Conservation (phyloP, 208 protist genomes). For the Acanthamoeba lugdunensis region DNA sequence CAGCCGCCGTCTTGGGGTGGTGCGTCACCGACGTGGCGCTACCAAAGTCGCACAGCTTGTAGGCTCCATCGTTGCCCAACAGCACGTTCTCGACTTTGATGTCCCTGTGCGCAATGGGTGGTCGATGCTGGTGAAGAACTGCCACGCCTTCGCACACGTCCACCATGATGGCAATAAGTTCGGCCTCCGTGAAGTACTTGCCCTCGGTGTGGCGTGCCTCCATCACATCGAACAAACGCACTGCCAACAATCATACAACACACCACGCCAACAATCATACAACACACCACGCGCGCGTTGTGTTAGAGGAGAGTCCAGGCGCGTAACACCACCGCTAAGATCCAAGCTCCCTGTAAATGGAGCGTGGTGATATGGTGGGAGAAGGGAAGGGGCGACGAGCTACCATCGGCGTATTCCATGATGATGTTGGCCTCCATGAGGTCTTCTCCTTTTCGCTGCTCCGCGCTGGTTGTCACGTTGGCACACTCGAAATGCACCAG, state of each 20-base stretch:
- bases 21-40: slow-evolving; percentile 41
- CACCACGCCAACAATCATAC: neutral
- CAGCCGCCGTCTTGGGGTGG: slow-evolving; percentile 16
- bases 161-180: slow-evolving; percentile 50
- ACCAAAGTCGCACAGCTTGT: slow-evolving; percentile 74
- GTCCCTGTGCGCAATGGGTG: slow-evolving; percentile 49
- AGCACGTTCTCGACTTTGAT: slow-evolving; percentile 73
- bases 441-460: slow-evolving; percentile 36
- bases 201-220: slow-evolving; percentile 59
- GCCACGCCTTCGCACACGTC: slow-evolving; percentile 60
- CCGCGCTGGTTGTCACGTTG: slow-evolving; percentile 20
- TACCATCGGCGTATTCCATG: slow-evolving; percentile 69
- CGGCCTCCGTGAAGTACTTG: slow-evolving; percentile 52
- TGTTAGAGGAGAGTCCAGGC: neutral
- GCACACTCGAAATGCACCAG: slow-evolving; percentile 67
- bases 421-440: slow-evolving; percentile 71
- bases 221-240: slow-evolving; percentile 68
- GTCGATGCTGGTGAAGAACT: slow-evolving; percentile 58
- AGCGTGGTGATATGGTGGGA: too few relatives aligned
- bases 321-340: too few relatives aligned
- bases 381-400: neutral
- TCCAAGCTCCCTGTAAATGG: too few relatives aligned
- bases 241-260: neutral
- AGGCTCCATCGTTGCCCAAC: slow-evolving; percentile 60
- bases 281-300: neutral